phyloP scores from a whole-genome alignment of 768 basidiomycete genomes.

The Termitomyces heimii region DNA sequence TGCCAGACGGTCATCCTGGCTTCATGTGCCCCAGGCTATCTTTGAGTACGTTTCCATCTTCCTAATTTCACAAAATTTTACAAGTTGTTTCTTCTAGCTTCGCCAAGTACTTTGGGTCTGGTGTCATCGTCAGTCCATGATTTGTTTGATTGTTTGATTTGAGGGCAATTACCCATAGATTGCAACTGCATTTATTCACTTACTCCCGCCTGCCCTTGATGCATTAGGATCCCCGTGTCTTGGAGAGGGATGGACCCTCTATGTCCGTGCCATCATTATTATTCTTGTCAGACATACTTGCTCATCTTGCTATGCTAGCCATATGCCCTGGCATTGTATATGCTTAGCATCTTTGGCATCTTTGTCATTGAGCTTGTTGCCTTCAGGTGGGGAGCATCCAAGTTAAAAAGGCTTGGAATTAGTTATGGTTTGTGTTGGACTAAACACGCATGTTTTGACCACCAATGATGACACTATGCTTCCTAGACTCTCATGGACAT shows the following conservation, averaged over 20 bases:
- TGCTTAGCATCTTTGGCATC: conserved; percentile 75
- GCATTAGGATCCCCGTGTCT: background rate
- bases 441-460: background rate
- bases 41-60: background rate
- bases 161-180: background rate
- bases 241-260: background rate
- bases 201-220: background rate
- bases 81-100: background rate
- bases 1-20: background rate
- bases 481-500: conserved; percentile 64
- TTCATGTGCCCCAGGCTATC: background rate
- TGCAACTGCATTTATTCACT: background rate
- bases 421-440: conserved; percentile 41
- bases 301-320: conserved; percentile 38
- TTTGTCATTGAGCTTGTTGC: conserved; percentile 85
- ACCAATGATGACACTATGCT: background rate
- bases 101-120: background rate
- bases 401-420: conserved; percentile 60
- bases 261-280: background rate
- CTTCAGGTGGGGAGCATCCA: conserved; percentile 79
- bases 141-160: background rate
- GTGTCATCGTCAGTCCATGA: background rate
- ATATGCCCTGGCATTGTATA: conserved; percentile 75
- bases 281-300: background rate
- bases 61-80: background rate